Evolutionary conservation across 148 eudicot species (phyloP), one percentile per base, ranked within the genome.

Genomic region (Rhododendron henanense): DNA sequence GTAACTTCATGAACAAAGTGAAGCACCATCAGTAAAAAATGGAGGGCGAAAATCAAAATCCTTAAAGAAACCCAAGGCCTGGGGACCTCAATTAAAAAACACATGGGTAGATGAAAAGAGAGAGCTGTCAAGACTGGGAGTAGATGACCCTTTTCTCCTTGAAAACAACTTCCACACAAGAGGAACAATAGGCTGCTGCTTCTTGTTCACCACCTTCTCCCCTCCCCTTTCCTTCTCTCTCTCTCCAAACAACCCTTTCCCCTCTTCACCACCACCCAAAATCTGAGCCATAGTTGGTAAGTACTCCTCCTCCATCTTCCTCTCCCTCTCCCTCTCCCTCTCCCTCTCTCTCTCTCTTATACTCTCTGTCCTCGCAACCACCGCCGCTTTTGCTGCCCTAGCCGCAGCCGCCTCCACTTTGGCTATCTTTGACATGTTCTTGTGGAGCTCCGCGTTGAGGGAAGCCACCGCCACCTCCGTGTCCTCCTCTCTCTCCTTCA

Each of bases 341-440:
- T 82, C 76, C 14, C 80, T 82, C 28, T 63, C 88, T 18, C 83
- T 91, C 21, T 79, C 88, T 41, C 44, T 75, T 18, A 37, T 23
- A 39, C 75, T 69, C 16, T 83, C 19, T 18, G 75, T 44, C n/a
- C 79, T 84, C 41, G 3, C 76, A 10, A 89, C 63, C 28, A 83
- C 85, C 1, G 85, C 84, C 63, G 88, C 88, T 45, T 83, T 89
- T 69, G 86, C 91, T 31, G 92, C 93, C 45, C 88, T 93, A 0
- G 25, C 88, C 41, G 93, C 97, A 0, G 25, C 88, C 41, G 93
- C 97, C 90, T 96, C 97, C 4, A 90, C 92, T 55, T 78, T 85
- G 1, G 96, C 98, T 31, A 93, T 84, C 90, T 94, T 95, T 0
- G 96, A 93, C 97, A 95, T 93, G 90, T 90, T 94, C 88, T 91